Evolutionary conservation across 257 asterid species (phyloP).

Genomic region (Henckelia pumila): DNA sequence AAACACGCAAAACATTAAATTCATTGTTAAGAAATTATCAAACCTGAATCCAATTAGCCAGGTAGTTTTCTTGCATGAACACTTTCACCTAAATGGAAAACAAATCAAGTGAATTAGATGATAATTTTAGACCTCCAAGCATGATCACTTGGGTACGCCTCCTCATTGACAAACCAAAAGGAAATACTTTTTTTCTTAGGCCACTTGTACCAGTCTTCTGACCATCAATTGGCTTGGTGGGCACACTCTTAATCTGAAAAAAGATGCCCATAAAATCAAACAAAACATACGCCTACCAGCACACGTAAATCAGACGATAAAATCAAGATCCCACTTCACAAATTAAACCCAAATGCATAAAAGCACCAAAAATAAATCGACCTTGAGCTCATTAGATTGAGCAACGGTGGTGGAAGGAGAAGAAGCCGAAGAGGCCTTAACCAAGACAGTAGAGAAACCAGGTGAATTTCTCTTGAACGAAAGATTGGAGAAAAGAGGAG

Average conservation of each 20-base stretch:
- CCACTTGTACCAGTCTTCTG: slow-evolving; percentile 99
- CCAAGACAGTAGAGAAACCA: slow-evolving; percentile 23
- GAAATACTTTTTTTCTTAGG: slow-evolving; percentile 78
- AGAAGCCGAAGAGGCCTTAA: slow-evolving; percentile 47
- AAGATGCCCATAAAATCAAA: background rate
- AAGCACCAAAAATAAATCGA: slow-evolving; percentile 15
- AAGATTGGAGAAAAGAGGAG: slow-evolving; percentile 32
- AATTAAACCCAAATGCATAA: background rate
- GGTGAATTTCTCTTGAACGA: slow-evolving; percentile 30
- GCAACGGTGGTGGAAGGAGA: slow-evolving; percentile 51
- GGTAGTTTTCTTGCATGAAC: slow-evolving; percentile 86
- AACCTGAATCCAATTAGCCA: slow-evolving; percentile 99
- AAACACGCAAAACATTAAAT: slow-evolving; percentile 8
- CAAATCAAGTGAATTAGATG: slow-evolving; percentile 25
- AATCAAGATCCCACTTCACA: slow-evolving; percentile 7
- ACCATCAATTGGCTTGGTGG: slow-evolving; percentile 84
- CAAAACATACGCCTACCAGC: background rate
- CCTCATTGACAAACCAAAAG: slow-evolving; percentile 7
- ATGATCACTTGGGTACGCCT: slow-evolving; percentile 21
- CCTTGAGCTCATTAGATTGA: slow-evolving; percentile 70
- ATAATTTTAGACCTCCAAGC: slow-evolving; percentile 17
- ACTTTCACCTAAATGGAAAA: slow-evolving; percentile 61
- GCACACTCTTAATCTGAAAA: slow-evolving; percentile 58
- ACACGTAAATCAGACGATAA: background rate
- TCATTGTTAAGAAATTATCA: slow-evolving; percentile 8